A percentile compares a stretch with the other conserved stretches of the same genome.
These are phyloP conservation scores for Thelephora terrestris DNA, from an alignment of 1,284 basidiomycete species.

Conservation along the genomic window DNA sequence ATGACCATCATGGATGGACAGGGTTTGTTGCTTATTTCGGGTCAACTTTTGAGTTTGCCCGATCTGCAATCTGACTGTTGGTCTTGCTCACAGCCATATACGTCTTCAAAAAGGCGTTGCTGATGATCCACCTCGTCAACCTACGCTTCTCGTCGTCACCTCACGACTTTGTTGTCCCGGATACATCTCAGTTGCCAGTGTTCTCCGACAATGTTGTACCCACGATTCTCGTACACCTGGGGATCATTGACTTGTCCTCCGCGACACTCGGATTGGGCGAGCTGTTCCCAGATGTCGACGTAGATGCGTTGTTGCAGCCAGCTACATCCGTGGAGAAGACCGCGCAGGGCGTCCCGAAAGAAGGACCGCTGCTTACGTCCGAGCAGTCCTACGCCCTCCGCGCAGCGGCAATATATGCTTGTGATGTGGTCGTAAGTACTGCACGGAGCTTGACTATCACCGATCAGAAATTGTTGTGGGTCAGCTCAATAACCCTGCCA, in stretches of 20 bases:
- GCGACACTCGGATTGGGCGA: constrained; percentile 27
- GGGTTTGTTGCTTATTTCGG: constrained; percentile 37
- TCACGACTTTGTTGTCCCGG: constrained; percentile 29
- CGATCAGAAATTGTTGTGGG: constrained; percentile 32
- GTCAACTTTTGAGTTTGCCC: not conserved
- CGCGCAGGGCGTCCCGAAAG: constrained; percentile 28
- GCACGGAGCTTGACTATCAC: constrained; percentile 35
- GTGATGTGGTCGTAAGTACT: constrained; percentile 50
- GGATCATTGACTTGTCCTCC: constrained; percentile 56
- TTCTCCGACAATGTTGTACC: constrained; percentile 86
- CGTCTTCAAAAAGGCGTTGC: constrained; percentile 84
- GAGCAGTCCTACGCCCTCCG: constrained; percentile 68
- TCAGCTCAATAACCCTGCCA: constrained; percentile 46
- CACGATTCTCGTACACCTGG: constrained; percentile 69
- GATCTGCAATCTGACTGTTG: constrained; percentile 2
- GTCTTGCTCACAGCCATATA: constrained; percentile 52
- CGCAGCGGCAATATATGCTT: constrained; percentile 72
- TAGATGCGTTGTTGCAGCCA: constrained; percentile 28
- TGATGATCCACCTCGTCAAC: constrained; percentile 63
- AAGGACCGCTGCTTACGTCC: constrained; percentile 51
- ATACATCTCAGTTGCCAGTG: constrained; percentile 52
- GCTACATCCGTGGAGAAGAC: constrained; percentile 8
- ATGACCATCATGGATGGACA: constrained; percentile 52
- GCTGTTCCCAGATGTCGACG: constrained; percentile 36
- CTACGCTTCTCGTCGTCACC: constrained; percentile 59